These are phyloP conservation scores for Torulaspora maleeae DNA, from an alignment of 805 yeast species.

Conservation along the genomic window DNA sequence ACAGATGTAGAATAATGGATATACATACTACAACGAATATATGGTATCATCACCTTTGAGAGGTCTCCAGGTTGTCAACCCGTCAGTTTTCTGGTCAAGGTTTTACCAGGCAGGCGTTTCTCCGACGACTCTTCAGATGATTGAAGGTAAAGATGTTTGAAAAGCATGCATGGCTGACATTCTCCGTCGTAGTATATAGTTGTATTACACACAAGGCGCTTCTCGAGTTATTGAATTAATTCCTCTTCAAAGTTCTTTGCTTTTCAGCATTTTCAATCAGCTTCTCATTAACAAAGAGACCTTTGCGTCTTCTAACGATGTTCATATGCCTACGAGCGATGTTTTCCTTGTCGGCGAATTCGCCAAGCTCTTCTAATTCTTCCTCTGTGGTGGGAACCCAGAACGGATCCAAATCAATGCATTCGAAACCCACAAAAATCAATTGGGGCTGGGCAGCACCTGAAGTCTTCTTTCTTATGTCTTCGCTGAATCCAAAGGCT, in stretches of 20 bases:
- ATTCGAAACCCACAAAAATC: slow-evolving; percentile 82
- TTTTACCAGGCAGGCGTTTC: too few species aligned
- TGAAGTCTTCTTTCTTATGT: slow-evolving; percentile 84
- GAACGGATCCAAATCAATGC: slow-evolving; percentile 88
- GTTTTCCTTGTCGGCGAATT: slow-evolving; percentile 86
- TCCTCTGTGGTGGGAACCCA: slow-evolving; percentile 99
- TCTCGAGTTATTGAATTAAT: slow-evolving; percentile 30
- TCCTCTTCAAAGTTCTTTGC: slow-evolving; percentile 81
- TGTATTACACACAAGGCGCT: neutral
- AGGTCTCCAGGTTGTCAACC: too few species aligned
- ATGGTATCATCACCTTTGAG: neutral
- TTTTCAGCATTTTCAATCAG: slow-evolving; percentile 90
- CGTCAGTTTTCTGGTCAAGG: too few species aligned
- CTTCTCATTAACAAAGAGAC: slow-evolving; percentile 83
- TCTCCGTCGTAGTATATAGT: neutral
- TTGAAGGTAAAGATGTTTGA: too few species aligned
- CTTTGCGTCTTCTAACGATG: slow-evolving; percentile 75
- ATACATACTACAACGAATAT: too few species aligned
- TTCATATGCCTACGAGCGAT: slow-evolving; percentile 86
- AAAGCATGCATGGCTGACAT: neutral
- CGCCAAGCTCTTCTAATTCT: slow-evolving; percentile 91
- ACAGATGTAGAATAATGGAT: too few species aligned
- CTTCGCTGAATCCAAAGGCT: slow-evolving; percentile 95
- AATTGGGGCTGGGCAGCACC: slow-evolving; percentile 98
- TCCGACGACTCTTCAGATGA: too few species aligned